Evolutionary conservation across 1,284 basidiomycete genomes (phyloP), one percentile per base, ranked within the genome.

Genomic region (Cryptococcus floricola): DNA sequence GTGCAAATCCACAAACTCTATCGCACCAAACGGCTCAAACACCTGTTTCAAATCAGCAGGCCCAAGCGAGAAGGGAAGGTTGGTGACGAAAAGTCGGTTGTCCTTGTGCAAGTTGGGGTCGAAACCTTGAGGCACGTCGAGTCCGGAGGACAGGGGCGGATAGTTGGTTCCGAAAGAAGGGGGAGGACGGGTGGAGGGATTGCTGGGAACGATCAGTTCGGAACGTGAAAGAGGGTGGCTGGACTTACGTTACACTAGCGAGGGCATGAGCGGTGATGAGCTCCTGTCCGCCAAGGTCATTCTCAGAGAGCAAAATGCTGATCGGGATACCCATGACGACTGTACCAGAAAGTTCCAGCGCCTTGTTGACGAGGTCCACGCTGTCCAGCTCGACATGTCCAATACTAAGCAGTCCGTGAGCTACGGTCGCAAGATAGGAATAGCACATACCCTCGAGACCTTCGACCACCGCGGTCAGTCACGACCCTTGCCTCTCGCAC

Each of bases 1-100:
- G 77, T 98, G 95, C 70, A 98, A 84, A 81, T 99, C 95, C 71
- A 98, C 94, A 79, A 95, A 95, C 77, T 95, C 94, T 65, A 99
- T 83, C 77, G 91, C 89, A 66, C 95, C 95, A 75, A 98, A 99
- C 4, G 95, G 93, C 74, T 95, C 92, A 77, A 99, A 99, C 64
- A 98, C 95, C 82, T 96, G 89, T 77, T 88, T 90, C 77, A 99
- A 88, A 81, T 98, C 94, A 65, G 91, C 88, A 77, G 94, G 89
- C 50, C 89, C 91, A 61, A 99, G 86, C 76, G 92, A 93, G 81
- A 95, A 97, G 76, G 97, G 91, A 48, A 99, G 80, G 60, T 91
- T 95, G 60, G 94, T 92, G 71, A 99, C 91, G 75, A 96, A 98
- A 71, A 99, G 84, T 75, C 94, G 91, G 63, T 80, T 75, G 46